Evolutionary conservation across 805 yeast species (phyloP).

Genomic region (Wickerhamiella kurtzmanii): DNA sequence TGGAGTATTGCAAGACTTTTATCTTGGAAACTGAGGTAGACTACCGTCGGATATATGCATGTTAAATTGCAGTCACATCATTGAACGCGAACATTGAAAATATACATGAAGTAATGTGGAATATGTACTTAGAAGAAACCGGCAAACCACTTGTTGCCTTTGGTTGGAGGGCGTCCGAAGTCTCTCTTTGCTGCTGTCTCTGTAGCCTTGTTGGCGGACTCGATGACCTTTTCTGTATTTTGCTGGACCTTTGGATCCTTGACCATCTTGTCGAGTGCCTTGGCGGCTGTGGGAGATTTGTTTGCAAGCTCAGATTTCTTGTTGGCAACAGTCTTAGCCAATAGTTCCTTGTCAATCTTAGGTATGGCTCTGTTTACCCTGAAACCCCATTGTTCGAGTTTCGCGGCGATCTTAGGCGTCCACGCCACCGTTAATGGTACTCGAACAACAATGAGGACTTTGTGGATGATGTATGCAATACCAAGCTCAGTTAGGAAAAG

Average conservation of each 20-base stretch:
- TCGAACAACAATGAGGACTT: constrained; percentile 68
- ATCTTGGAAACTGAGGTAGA: too few relatives aligned
- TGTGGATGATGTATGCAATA: constrained; percentile 87
- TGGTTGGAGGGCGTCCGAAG: background rate
- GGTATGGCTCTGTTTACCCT: constrained; percentile 39
- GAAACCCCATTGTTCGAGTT: constrained; percentile 66
- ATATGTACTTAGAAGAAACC: background rate
- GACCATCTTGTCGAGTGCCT: background rate
- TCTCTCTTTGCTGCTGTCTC: background rate
- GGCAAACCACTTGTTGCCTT: constrained; percentile 1
- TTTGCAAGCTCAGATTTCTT: background rate
- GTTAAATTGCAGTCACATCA: background rate
- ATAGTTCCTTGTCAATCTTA: constrained; percentile 12
- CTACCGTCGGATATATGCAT: background rate
- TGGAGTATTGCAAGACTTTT: too few relatives aligned
- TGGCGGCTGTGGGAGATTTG: background rate
- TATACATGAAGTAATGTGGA: background rate
- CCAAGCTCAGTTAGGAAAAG: constrained; percentile 70
- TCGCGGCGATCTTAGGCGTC: constrained; percentile 63
- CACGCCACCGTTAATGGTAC: constrained; percentile 85
- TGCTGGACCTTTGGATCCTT: background rate
- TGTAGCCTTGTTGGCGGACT: background rate
- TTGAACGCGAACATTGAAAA: background rate
- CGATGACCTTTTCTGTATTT: background rate
- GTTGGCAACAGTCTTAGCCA: constrained; percentile 9